Percentiles rank a stretch among this genome's conserved stretches.
Conservation (phyloP, 2,329 filamentous ascomycete genomes). For the Ustilaginoidea virens region DNA sequence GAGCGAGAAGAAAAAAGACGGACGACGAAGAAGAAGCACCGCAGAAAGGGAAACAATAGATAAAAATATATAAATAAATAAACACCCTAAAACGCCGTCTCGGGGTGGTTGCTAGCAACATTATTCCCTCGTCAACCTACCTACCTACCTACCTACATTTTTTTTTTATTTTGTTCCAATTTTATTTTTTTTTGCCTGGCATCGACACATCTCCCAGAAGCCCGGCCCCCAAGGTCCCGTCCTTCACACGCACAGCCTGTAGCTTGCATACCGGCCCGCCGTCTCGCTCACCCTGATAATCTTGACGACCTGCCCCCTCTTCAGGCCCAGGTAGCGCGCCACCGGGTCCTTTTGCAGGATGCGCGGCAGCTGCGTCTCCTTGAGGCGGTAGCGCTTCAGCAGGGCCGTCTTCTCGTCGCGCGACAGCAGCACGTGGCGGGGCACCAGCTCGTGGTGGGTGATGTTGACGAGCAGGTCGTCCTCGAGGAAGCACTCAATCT, state of each 20-base stretch:
- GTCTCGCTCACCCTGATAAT: conserved; percentile 95
- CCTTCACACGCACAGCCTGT: conserved; percentile 54
- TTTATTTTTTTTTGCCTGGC: too few relatives aligned
- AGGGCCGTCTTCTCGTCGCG: conserved; percentile 77
- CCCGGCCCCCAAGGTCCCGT: too few relatives aligned
- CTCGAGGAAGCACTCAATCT: conserved; percentile 91
- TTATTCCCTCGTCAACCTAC: too few relatives aligned
- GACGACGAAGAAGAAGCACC: too few relatives aligned
- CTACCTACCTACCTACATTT: too few relatives aligned
- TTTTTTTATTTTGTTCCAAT: too few relatives aligned
- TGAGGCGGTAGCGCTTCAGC: conserved; percentile 79
- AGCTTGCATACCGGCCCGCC: conserved; percentile 90
- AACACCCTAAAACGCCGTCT: too few relatives aligned
- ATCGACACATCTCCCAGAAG: too few relatives aligned
- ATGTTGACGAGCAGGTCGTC: conserved; percentile 96
- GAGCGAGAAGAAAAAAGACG: too few relatives aligned
- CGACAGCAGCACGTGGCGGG: conserved; percentile 81
- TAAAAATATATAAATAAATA: too few relatives aligned
- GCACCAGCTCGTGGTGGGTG: conserved; percentile 91
- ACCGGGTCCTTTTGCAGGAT: conserved; percentile 89
- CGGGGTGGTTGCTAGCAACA: too few relatives aligned
- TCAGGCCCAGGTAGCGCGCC: conserved; percentile 77
- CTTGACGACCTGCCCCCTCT: conserved; percentile 91
- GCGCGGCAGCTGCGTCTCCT: conserved; percentile 91
- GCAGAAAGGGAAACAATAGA: too few relatives aligned